Conservation (phyloP, 371 early-diverging fungal species). For the Syncephalastrum sp. region DNA sequence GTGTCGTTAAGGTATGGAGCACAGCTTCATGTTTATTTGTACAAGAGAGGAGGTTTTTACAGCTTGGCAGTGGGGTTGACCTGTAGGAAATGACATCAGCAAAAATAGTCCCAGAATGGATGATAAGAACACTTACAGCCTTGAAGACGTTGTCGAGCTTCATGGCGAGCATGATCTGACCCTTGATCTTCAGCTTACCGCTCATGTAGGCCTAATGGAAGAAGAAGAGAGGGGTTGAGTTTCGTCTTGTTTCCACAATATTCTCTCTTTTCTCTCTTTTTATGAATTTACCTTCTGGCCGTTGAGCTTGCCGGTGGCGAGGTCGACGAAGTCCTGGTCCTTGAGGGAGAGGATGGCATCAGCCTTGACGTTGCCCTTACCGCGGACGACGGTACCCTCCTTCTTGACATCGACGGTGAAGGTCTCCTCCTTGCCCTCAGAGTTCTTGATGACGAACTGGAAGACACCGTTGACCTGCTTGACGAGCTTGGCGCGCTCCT, state of each 20-base stretch:
- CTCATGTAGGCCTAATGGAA: constrained; percentile 71
- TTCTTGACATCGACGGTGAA: constrained; percentile 82
- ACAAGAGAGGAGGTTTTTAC: too few species aligned
- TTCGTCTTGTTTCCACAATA: not conserved
- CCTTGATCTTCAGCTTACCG: constrained; percentile 87
- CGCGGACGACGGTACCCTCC: constrained; percentile 54
- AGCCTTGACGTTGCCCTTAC: constrained; percentile 66
- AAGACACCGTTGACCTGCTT: constrained; percentile 50
- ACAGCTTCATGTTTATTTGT: too few species aligned
- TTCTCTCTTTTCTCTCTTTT: not conserved
- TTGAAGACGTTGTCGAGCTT: constrained; percentile 73
- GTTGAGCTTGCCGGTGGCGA: constrained; percentile 83
- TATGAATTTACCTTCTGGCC: constrained; percentile 31
- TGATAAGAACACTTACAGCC: constrained; percentile 39
- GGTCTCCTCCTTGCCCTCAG: constrained; percentile 63
- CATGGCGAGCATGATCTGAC: constrained; percentile 84
- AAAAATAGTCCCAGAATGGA: not conserved
- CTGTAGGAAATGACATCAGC: constrained; percentile 1
- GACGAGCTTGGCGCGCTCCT: constrained; percentile 39
- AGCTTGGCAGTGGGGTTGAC: too few species aligned
- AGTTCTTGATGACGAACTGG: constrained; percentile 77
- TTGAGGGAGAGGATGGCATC: constrained; percentile 64
- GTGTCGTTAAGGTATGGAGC: too few species aligned
- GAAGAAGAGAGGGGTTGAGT: not conserved
- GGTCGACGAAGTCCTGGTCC: constrained; percentile 84